Evolutionary conservation across 495 filamentous ascomycete species (phyloP).

Genomic region (Penicillium fimorum): DNA sequence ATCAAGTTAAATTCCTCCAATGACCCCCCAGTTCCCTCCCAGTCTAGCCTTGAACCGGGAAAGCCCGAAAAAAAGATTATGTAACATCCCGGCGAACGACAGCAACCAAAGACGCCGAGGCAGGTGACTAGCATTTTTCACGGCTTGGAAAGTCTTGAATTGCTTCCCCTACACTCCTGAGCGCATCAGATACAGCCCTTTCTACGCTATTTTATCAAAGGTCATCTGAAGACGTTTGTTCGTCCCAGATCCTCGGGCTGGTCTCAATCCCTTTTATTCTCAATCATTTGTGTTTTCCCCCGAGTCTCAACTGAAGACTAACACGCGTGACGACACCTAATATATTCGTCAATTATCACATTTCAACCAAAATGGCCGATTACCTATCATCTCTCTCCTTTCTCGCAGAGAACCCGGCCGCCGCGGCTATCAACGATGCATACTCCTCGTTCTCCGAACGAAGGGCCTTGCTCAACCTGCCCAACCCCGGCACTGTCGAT

Average conservation of each 20-base stretch:
- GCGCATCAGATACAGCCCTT: conserved; percentile 28
- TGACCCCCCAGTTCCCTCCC: not conserved
- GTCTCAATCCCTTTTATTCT: conserved; percentile 32
- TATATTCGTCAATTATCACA: conserved; percentile 18
- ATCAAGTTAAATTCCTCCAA: not conserved
- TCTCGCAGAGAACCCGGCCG: conserved; percentile 69
- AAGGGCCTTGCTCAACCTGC: conserved; percentile 80
- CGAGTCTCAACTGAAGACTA: conserved; percentile 19
- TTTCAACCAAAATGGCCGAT: conserved; percentile 41
- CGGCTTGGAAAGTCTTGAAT: conserved; percentile 27
- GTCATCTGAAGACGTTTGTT: conserved; percentile 25
- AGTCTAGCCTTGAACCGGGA: conserved; percentile 19
- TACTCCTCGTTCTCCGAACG: conserved; percentile 81
- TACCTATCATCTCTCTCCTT: conserved; percentile 59
- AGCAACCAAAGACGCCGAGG: conserved; percentile 35
- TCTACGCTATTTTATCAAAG: conserved; percentile 9
- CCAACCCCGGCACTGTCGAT: conserved; percentile 90
- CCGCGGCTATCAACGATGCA: conserved; percentile 67
- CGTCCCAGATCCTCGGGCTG: conserved; percentile 35
- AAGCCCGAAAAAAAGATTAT: conserved; percentile 27
- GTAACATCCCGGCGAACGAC: conserved; percentile 28
- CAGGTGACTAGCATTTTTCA: conserved; percentile 39
- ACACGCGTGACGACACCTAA: conserved; percentile 30
- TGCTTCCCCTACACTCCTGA: conserved; percentile 25
- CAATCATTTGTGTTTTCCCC: conserved; percentile 17